These are phyloP conservation scores for Lenzites betulinus DNA, from an alignment of 768 basidiomycete species.

Conservation along the genomic window DNA sequence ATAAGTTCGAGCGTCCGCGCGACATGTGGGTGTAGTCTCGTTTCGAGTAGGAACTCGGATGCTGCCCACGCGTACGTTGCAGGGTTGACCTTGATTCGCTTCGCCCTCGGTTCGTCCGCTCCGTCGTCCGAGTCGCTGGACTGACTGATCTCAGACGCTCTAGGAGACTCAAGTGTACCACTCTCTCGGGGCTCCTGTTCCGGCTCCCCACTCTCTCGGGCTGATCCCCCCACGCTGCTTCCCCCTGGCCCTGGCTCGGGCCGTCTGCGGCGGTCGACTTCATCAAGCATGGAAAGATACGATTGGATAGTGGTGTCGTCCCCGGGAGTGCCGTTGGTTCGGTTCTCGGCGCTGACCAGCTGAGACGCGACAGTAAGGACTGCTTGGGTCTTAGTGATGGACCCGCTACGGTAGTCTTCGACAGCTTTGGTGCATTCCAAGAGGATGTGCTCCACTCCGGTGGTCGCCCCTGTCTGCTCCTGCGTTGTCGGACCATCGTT, in stretches of 20 bases:
- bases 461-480: not conserved
- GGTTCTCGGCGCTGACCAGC: not conserved
- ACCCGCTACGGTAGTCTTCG: not conserved
- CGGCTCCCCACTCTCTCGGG: no score
- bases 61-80: not conserved
- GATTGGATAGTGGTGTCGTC: not conserved
- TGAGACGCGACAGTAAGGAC: not conserved
- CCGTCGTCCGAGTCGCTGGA: not conserved
- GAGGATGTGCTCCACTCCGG: not conserved
- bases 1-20: not conserved
- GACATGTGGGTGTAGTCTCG: not conserved
- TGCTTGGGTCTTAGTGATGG: not conserved
- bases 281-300: conserved; percentile 4
- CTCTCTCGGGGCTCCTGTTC: not conserved
- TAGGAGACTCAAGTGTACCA: not conserved
- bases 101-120: not conserved
- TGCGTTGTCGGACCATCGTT: not conserved
- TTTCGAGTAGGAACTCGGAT: not conserved
- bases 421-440: not conserved
- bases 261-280: not conserved
- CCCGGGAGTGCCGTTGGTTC: not conserved
- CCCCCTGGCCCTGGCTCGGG: no score
- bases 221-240: no score
- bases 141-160: not conserved
- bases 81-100: not conserved